Evolutionary conservation across 1,284 basidiomycete species (phyloP), one percentile per base, ranked within the genome.

Genomic region (Moesziomyces antarcticus): DNA sequence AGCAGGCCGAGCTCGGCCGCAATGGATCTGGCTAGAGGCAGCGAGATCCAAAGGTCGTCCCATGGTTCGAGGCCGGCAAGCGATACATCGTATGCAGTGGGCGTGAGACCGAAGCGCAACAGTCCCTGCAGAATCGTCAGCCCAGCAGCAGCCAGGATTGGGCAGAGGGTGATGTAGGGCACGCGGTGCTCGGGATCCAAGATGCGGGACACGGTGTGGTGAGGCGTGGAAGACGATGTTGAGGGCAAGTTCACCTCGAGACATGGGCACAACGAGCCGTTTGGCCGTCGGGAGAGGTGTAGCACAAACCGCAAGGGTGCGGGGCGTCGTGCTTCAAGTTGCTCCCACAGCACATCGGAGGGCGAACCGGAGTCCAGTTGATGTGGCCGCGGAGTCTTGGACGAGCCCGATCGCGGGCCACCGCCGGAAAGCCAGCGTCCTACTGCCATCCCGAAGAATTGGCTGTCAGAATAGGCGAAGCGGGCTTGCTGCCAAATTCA

Each of bases 31-130:
- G 73, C 69, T 1, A 68, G 50, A 0, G 52, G 55, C 16, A 75
- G 61, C 0, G 63, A 53, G 40, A 57, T 33, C 73, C 73, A 75
- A 1, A 65, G 10, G 5, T 75, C 73, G n/a, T 75, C 73, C 40
- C 44, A 73, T 0, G 73, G 73, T 45, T 75, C 73, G n/a, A 75
- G 27, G 1, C 73, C 73, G 0, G 69, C 56, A 1, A 72, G 42
- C 7, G 56, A 60, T 4, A 73, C 30, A 13, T 68, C 56, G 49
- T 44, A 75, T 0, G 61, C 53, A 1, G 44, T 11, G 2, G 54
- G 50, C 7, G 45, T 3, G 3, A 68, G 27, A 14, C 20, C 4
- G 50, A 72, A 65, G 11, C 52, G 53, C 2, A 75, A 49, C 4
- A 75, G 42, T 4, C 73, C 73, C 45, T 67, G 49, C 18, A 75